Conservation (phyloP, 2,329 filamentous ascomycete genomes). For the Aureobasidium vineae region DNA sequence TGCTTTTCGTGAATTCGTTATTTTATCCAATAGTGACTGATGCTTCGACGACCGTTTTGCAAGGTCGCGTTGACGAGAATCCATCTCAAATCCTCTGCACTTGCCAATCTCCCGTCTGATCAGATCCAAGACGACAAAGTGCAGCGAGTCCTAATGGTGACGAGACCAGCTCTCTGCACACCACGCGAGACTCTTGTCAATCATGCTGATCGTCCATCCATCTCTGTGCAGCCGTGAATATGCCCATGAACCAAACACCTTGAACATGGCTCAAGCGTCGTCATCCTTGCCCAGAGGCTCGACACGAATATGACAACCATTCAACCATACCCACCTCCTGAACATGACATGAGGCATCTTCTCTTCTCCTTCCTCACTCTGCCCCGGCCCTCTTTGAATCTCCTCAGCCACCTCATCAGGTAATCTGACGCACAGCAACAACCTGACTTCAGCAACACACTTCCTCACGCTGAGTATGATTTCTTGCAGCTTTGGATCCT, state of each 20-base stretch:
- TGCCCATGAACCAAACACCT: background rate
- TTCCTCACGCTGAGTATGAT: constrained; percentile 28
- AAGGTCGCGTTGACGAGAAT: background rate
- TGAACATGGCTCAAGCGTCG: background rate
- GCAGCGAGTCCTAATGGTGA: too few relatives aligned
- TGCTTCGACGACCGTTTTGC: background rate
- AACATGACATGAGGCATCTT: constrained; percentile 19
- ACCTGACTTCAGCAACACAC: constrained; percentile 14
- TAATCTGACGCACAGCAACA: constrained; percentile 20
- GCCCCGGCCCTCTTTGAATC: background rate
- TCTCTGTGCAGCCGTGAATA: background rate
- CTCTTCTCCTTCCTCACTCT: background rate
- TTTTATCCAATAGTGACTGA: background rate
- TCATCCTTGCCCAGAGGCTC: constrained; percentile 24
- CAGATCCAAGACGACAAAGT: background rate
- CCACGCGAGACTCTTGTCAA: background rate
- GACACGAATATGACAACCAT: constrained; percentile 25
- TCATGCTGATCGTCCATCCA: background rate
- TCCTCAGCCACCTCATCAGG: background rate
- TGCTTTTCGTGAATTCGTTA: background rate
- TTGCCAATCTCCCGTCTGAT: background rate
- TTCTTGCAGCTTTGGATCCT: constrained; percentile 27
- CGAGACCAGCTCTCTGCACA: background rate
- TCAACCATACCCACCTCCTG: constrained; percentile 16
- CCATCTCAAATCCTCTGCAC: background rate